phyloP scores from a whole-genome alignment of 2,329 filamentous ascomycete species.

The Calonectria fujianensis region DNA sequence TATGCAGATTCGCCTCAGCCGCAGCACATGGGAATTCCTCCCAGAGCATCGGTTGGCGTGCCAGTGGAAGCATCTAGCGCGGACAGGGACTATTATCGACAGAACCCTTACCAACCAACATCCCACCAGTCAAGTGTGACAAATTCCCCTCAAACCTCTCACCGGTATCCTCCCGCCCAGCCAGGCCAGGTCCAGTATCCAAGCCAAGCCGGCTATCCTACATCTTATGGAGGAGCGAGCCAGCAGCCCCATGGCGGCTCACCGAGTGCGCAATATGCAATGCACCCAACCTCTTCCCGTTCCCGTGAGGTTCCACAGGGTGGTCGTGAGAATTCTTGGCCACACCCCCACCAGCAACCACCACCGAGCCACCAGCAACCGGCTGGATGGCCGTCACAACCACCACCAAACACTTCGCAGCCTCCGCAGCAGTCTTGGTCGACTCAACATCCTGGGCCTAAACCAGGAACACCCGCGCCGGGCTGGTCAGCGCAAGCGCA shows the following conservation, averaged over 20 bases:
- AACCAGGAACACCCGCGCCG: constrained; percentile 59
- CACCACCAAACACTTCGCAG: constrained; percentile 58
- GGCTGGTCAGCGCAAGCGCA: constrained; percentile 59
- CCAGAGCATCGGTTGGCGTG: constrained; percentile 67
- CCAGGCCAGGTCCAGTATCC: constrained; percentile 64
- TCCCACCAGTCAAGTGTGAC: constrained; percentile 62
- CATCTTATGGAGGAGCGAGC: constrained; percentile 61
- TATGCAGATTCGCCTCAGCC: constrained; percentile 71
- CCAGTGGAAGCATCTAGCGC: constrained; percentile 58
- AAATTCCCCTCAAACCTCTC: constrained; percentile 68
- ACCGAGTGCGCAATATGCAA: constrained; percentile 73
- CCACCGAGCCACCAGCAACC: constrained; percentile 53
- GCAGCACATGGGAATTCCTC: constrained; percentile 64
- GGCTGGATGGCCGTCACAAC: constrained; percentile 57
- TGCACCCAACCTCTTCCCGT: constrained; percentile 67
- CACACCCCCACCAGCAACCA: constrained; percentile 52
- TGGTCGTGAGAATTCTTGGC: constrained; percentile 63
- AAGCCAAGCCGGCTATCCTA: constrained; percentile 66
- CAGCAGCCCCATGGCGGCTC: constrained; percentile 67
- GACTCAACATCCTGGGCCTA: constrained; percentile 57
- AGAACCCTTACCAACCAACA: constrained; percentile 60
- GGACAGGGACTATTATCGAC: constrained; percentile 70
- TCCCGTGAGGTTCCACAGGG: constrained; percentile 64
- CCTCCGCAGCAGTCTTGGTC: constrained; percentile 60
- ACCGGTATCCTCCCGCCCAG: constrained; percentile 67